phyloP scores from a whole-genome alignment of 1,284 basidiomycete genomes.

The Marasmius oreades region DNA sequence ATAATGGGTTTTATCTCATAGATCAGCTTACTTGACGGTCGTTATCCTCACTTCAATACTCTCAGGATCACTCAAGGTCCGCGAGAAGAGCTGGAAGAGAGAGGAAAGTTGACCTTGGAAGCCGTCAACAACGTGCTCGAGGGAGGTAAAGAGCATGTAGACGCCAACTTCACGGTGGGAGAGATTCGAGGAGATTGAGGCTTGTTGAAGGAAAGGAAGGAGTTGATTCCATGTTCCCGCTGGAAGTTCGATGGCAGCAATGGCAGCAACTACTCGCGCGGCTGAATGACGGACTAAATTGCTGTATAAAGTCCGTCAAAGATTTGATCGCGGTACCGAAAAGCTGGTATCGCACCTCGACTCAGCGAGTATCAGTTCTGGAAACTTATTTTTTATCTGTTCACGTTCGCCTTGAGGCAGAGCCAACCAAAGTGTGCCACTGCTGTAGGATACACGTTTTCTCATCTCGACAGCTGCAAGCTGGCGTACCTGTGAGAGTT shows the following conservation, averaged over 20 bases:
- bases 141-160: constrained; percentile 88
- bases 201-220: constrained; percentile 84
- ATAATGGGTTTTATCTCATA: not conserved
- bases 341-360: constrained; percentile 53
- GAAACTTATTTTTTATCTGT: constrained; percentile 85
- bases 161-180: constrained; percentile 88
- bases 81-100: constrained; percentile 82
- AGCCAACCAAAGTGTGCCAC: constrained; percentile 82
- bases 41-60: constrained; percentile 91
- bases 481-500: constrained; percentile 77
- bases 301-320: constrained; percentile 36
- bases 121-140: constrained; percentile 90
- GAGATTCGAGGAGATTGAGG: constrained; percentile 67
- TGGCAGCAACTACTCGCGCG: constrained; percentile 90
- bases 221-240: constrained; percentile 84
- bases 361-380: constrained; percentile 79
- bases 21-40: constrained; percentile 65
- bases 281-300: constrained; percentile 87
- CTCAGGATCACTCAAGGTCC: constrained; percentile 83
- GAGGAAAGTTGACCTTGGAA: constrained; percentile 77
- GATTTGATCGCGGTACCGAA: constrained; percentile 12
- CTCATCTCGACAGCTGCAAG: constrained; percentile 97
- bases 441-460: constrained; percentile 84
- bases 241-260: constrained; percentile 89
- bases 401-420: constrained; percentile 70